Percentiles rank a stretch among this genome's conserved stretches.
These are phyloP conservation scores for Colletotrichum euphorbiae DNA, from an alignment of 2,329 filamentous ascomycete species.

Conservation along the genomic window DNA sequence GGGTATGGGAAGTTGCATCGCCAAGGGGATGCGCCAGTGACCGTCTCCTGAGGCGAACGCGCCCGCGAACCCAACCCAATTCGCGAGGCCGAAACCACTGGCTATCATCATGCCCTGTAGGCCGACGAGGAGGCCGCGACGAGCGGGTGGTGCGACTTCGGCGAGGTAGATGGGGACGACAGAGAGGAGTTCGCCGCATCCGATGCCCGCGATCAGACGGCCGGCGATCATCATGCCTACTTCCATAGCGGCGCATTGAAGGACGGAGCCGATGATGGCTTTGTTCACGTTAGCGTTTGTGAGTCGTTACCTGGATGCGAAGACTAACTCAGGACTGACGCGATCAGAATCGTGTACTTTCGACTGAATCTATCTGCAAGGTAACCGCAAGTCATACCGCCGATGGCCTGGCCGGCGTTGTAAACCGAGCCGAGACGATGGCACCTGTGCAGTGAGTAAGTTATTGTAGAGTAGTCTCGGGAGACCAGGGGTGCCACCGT, in stretches of 20 bases:
- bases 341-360: conserved; percentile 48
- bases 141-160: conserved; percentile 43
- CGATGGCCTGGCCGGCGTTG: conserved; percentile 49
- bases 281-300: too few species aligned
- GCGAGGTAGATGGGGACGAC: conserved; percentile 45
- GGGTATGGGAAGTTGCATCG: conserved; percentile 43
- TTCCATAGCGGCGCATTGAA: conserved; percentile 44
- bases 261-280: conserved; percentile 41
- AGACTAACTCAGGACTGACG: conserved; percentile 38
- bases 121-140: conserved; percentile 44
- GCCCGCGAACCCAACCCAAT: conserved; percentile 51
- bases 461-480: not conserved
- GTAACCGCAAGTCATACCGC: conserved; percentile 47
- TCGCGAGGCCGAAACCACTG: conserved; percentile 47
- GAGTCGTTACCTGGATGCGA: too few species aligned
- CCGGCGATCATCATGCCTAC: conserved; percentile 47
- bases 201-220: conserved; percentile 41
- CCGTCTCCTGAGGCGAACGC: conserved; percentile 46
- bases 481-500: not conserved
- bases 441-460: conserved; percentile 37
- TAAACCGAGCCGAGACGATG: conserved; percentile 49
- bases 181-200: conserved; percentile 41
- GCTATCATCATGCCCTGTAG: conserved; percentile 44
- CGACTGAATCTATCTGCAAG: conserved; percentile 50
- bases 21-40: conserved; percentile 46